Base-by-base conservation (phyloP, 306 rosid species). In the Biancaea sappan region DNA sequence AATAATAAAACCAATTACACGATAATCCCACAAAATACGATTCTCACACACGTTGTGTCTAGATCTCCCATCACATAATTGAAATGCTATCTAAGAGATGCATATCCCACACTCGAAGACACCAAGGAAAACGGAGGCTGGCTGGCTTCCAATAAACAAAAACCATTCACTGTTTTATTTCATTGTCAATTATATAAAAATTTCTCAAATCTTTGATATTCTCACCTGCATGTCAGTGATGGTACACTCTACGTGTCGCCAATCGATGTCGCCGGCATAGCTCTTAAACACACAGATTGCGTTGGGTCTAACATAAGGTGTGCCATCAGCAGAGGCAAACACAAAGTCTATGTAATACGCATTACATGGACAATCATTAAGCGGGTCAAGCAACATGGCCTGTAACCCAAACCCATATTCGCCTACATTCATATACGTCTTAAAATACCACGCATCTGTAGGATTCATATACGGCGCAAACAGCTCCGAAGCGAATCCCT, bases 381-480 rank as follows among this genome's bases (percentile, higher is more conserved):
- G 89, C 24, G 97, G 98, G 58, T 89, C 97, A 3, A 94, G 79
- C 16, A 92, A 79, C 97, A 89, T 94, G 6, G 97, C 84, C 24
- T 86, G 92, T 32, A 94, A 72, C 73, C 98, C 96, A 70, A 91
- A 85, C 67, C 97, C 97, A 32, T 94, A 94, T 64, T 91, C 98
- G 1, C 96, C 97, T 0, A 96, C 97, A 72, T 94, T 97, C 97
- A 94, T 94, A 21, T 94, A 91, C 12, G 97, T 94, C 89, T 89
- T 94, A 38, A 94, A 94, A 59, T 91, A 94, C 98, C 98, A 94
- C 0, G 83, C 96, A 22, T 89, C 96, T 0, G 94, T 82, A 2
- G 98, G 98, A 37, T 94, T 96, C 98, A 94, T 94, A 56, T 91
- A 91, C 43, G 97, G 97, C 59, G 91, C 97, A 43, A 94, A 94